phyloP scores from a whole-genome alignment of 225 moss, liverwort and hornwort species.

The Pseudisothecium myosuroides region DNA sequence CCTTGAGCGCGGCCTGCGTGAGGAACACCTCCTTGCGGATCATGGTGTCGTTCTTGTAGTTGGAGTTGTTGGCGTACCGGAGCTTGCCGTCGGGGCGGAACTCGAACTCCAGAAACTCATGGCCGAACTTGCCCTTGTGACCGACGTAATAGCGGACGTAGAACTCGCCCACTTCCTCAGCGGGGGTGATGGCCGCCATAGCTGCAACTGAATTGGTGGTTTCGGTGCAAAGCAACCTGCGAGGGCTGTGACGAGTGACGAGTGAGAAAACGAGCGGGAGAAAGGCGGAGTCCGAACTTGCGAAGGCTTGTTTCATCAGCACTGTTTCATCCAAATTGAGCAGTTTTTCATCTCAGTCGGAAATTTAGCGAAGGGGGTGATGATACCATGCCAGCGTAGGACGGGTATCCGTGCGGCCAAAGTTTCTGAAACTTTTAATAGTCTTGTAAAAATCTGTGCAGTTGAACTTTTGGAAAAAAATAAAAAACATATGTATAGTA shows the following conservation, averaged over 20 bases:
- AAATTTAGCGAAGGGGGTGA: neutral
- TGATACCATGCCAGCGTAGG: neutral
- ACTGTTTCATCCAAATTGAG: neutral
- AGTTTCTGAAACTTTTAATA: too few species aligned
- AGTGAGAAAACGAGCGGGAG: neutral
- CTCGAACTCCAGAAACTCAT: conserved; percentile 51
- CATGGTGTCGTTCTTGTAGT: conserved; percentile 68
- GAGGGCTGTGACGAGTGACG: neutral
- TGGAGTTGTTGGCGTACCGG: conserved; percentile 62
- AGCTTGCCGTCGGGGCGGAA: conserved; percentile 54
- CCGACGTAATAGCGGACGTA: conserved; percentile 61
- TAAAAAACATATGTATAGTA: too few species aligned
- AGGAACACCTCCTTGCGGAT: conserved; percentile 66
- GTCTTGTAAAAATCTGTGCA: too few species aligned
- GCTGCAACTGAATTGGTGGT: neutral
- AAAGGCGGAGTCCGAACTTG: neutral
- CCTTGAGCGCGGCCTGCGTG: conserved; percentile 49
- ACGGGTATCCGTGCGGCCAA: neutral
- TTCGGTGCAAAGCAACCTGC: neutral
- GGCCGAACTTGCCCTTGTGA: conserved; percentile 62
- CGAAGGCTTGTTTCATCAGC: neutral
- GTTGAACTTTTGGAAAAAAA: too few species aligned
- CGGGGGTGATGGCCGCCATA: neutral
- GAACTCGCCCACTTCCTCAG: conserved; percentile 47
- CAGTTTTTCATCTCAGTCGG: neutral